Evolutionary conservation across 371 early-diverging fungal species (phyloP).

Genomic region (Haplosporangium sp.): DNA sequence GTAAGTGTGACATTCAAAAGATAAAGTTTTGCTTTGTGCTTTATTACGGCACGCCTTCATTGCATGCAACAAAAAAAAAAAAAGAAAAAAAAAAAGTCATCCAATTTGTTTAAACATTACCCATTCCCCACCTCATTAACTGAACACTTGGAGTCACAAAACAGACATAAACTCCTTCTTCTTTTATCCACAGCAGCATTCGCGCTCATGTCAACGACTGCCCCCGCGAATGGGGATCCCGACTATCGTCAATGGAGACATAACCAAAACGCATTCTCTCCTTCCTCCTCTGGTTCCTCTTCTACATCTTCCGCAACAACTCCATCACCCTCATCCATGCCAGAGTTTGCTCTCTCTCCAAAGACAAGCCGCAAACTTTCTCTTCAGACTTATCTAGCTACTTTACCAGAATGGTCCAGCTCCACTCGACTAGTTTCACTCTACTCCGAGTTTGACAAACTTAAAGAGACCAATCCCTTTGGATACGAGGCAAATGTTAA

Average conservation of each 20-base stretch:
- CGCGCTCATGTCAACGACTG: conserved; percentile 15
- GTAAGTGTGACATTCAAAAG: no score
- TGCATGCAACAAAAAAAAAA: neutral
- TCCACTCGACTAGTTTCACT: conserved; percentile 36
- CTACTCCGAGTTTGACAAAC: conserved; percentile 43
- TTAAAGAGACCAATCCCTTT: conserved; percentile 45
- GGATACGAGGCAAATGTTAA: conserved; percentile 48
- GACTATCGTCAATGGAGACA: conserved; percentile 21
- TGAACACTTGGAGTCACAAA: no score
- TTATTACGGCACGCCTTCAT: neutral
- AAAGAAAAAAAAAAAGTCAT: neutral
- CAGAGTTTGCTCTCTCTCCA: conserved; percentile 17
- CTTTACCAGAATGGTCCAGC: conserved; percentile 41
- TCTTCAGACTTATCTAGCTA: conserved; percentile 40
- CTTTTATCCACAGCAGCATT: neutral
- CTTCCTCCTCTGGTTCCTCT: conserved; percentile 14
- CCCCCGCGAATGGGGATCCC: conserved; percentile 4
- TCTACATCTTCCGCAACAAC: conserved; percentile 2
- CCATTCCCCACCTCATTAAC: neutral
- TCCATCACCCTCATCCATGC: conserved; percentile 3
- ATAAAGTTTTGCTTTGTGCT: neutral
- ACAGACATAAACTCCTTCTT: neutral
- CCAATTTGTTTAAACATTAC: neutral
- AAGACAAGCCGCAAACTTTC: conserved; percentile 32
- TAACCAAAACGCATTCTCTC: conserved; percentile 12